Conservation (phyloP, 371 early-diverging fungal species). For the Batkoa obscura region DNA sequence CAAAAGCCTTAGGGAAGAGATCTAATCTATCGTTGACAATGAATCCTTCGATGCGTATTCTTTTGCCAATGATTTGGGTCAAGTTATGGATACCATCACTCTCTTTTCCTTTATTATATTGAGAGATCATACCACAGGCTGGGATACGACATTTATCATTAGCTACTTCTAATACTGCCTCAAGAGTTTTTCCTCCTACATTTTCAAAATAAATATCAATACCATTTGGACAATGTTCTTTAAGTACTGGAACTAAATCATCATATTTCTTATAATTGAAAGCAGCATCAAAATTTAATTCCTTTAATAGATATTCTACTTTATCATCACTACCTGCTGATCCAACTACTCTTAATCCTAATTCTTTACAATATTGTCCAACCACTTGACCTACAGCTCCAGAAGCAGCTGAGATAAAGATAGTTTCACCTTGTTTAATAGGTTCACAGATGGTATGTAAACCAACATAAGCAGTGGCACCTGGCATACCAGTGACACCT, state of each 20-base stretch:
- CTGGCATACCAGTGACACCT: conserved; percentile 35
- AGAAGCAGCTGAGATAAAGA: conserved; percentile 11
- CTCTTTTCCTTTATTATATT: conserved; percentile 29
- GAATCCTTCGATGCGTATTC: conserved; percentile 31
- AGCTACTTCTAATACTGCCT: conserved; percentile 17
- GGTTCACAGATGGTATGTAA: conserved; percentile 27
- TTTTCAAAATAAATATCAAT: conserved; percentile 51
- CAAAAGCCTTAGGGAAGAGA: conserved; percentile 19
- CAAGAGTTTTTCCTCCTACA: conserved; percentile 45
- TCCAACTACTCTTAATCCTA: conserved; percentile 38
- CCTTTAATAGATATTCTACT: conserved; percentile 27
- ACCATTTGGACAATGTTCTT: conserved; percentile 29
- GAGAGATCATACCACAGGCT: conserved; percentile 38
- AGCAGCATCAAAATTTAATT: conserved; percentile 33
- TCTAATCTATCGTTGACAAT: conserved; percentile 22
- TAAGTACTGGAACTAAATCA: conserved; percentile 14
- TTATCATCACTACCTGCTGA: conserved; percentile 46
- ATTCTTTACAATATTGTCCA: conserved; percentile 38
- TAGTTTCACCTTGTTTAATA: conserved; percentile 40
- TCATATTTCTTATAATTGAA: conserved; percentile 51
- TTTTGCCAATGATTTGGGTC: conserved; percentile 20
- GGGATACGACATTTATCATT: conserved; percentile 25
- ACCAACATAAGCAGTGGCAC: conserved; percentile 31
- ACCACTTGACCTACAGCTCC: conserved; percentile 44
- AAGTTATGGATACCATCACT: conserved; percentile 26